Evolutionary conservation across 345 rosid species (phyloP), one percentile per base, ranked within the genome.

Genomic region (Populus euphratica): DNA sequence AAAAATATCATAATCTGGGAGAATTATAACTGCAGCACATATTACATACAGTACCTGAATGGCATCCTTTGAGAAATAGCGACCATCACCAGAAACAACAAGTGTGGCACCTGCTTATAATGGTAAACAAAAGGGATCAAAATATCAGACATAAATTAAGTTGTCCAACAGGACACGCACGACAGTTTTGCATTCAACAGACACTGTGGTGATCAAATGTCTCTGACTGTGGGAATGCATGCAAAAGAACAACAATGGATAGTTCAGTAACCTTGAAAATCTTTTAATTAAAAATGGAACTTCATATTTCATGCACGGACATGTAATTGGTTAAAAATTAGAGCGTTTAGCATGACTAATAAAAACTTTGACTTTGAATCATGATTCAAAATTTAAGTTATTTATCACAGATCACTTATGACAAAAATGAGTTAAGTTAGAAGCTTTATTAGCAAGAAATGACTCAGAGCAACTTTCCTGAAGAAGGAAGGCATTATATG

Each of bases 31-130:
- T 18, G 2, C 50, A 61, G 43, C 27, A 16, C 3, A 52, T 29
- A 36, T n/a, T 41, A 54, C 25, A 59, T 64, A 47, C 18, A 6
- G 23, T 80, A 96, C 99, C 99, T 96, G 97, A 84, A 96, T 88
- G 72, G 98, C 98, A 81, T 92, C 97, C 87, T 89, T 89, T 17
- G 99, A 96, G 85, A 39, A 96, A 85, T 94, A 96, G 73, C 98
- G 96, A 52, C 99, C 99, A 89, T 96, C 99, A 77, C 99, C 99
- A 85, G 98, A 94, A 82, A 96, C 98, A 78, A 94, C 97, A 9
- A 96, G 98, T 16, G 98, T 94, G 78, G 96, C 96, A 82, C 99
- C 98, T 96, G 81, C 77, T 31, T 56, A 83, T 71, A 5, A 73
- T 17, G 27, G 52, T 56, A 74, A 62, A 21, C 36, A 43, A 49